Evolutionary conservation across 176 grass and related monocot species (phyloP).

Genomic region (Triticum timopheevii): DNA sequence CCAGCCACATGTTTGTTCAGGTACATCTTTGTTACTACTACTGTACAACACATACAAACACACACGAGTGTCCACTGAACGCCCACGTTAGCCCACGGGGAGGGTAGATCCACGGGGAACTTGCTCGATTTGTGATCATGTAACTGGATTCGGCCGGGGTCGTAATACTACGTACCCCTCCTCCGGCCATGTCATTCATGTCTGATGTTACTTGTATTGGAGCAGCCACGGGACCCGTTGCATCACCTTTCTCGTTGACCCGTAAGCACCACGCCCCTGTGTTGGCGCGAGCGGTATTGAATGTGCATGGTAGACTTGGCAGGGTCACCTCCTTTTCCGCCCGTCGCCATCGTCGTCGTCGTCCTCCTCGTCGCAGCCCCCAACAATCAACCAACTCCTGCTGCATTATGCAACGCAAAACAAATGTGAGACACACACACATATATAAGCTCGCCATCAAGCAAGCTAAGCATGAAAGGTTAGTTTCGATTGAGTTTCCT

Average conservation of each 20-base stretch:
- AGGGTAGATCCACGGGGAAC: background rate
- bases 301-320: constrained; percentile 32
- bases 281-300: background rate
- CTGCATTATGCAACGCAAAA: background rate
- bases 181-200: background rate
- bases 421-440: background rate
- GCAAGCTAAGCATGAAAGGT: background rate
- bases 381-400: constrained; percentile 31
- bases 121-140: background rate
- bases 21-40: background rate
- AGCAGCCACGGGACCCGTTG: background rate
- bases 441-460: background rate
- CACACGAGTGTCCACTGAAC: background rate
- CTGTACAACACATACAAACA: background rate
- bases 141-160: too few species aligned
- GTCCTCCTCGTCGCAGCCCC: background rate
- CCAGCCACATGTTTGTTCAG: too few species aligned
- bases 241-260: constrained; percentile 22
- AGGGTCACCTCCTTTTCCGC: constrained; percentile 18
- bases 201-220: background rate
- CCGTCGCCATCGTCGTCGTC: constrained; percentile 1
- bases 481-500: background rate
- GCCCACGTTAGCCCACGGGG: background rate
- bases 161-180: too few species aligned
- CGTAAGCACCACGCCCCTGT: background rate